These are phyloP conservation scores for Botrytis galanthina DNA, from an alignment of 2,329 filamentous ascomycete genomes.

Conservation along the genomic window DNA sequence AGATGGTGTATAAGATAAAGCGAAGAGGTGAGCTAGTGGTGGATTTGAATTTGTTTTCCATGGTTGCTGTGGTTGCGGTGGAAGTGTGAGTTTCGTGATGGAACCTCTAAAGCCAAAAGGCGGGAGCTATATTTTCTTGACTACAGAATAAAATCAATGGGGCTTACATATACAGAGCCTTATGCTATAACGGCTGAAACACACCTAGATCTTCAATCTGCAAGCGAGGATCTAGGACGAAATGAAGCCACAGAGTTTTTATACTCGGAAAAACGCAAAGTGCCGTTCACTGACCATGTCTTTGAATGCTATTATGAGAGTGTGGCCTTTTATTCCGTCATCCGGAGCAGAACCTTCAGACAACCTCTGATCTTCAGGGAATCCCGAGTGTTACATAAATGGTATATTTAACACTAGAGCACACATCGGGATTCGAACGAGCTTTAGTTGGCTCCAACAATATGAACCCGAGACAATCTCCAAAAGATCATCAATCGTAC, in stretches of 20 bases:
- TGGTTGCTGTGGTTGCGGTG: neutral
- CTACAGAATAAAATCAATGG: neutral
- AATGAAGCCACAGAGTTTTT: neutral
- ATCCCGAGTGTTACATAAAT: neutral
- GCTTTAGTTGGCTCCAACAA: neutral
- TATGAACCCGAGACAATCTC: rapidly evolving
- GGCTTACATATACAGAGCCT: neutral
- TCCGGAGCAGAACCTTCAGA: neutral
- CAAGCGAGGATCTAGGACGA: neutral
- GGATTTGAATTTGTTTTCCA: neutral
- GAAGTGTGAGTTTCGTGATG: neutral
- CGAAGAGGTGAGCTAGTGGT: neutral
- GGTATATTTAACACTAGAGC: neutral
- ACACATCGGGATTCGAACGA: neutral
- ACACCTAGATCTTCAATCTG: neutral
- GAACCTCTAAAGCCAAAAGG: rapidly evolving
- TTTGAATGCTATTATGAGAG: neutral
- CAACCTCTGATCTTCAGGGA: neutral
- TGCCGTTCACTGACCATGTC: rapidly evolving
- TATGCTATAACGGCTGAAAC: neutral
- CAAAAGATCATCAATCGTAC: neutral
- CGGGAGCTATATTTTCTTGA: neutral
- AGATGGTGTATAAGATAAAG: neutral
- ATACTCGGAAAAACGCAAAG: neutral
- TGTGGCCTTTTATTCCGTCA: neutral